Evolutionary conservation across 75 land plant genomes (phyloP), one percentile per base, ranked within the genome.

Genomic region (Sequoiadendron giganteum): DNA sequence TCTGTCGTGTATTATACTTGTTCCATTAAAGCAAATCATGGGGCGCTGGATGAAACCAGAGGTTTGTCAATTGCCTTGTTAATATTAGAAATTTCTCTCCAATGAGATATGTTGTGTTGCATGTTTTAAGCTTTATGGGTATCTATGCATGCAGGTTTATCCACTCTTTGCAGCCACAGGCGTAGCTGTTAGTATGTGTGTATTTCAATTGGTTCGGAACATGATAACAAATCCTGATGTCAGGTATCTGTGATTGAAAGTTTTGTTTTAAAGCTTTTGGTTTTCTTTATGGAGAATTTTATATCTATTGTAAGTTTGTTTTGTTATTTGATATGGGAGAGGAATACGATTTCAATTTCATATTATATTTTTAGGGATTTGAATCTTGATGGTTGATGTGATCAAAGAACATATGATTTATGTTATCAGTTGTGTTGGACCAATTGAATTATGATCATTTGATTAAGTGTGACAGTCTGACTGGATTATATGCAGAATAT

Each of bases 151-250:
- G 68, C 88, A 97, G 99, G 92, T 93, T 36, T 96, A 89, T 86
- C 99, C 97, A 9, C 91, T 97, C 25, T 95, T 97, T 86, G 96
- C 94, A 21, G 94, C 96, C n/a, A 93, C 96, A 0, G 97, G 97
- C 2, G 90, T 89, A 83, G 99, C 96, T n/a, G 90, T 97, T 0
- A 93, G 97, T 39, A 92, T 96, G 86, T 96, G 97, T 86, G 94
- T 92, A 0, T 89, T 96, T 49, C 88, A 88, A 86, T 61, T 96
- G 58, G 92, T 89, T 18, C 95, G 99, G 10, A 96, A 95, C 79
- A 91, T 95, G 89, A 83, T 87, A 54, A 91, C 87, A 89, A 97
- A 97, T 86, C 99, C 97, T 87, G 97, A 97, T 89, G 97, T 97
- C 87, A 96, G 97, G 99, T 97, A 87, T n/a, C 75, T 6, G 6